A percentile compares a stretch with the other conserved stretches of the same genome.
phyloP scores from a whole-genome alignment of 345 rosid genomes.

The Kandelia obovata region DNA sequence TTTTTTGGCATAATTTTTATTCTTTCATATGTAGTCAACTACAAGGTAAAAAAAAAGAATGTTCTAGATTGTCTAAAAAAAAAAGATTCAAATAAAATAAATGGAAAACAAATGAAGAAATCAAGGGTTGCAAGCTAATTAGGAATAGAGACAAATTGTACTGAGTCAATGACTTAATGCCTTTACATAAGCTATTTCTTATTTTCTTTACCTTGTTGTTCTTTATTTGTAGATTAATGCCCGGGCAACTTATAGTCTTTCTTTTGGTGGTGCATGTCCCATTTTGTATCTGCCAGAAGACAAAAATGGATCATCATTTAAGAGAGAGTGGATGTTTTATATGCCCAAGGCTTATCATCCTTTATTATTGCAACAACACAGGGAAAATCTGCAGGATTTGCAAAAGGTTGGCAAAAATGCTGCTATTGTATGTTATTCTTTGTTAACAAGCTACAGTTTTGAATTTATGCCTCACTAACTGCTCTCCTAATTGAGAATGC shows the following conservation, averaged over 20 bases:
- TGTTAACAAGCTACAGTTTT: neutral
- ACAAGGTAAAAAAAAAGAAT: too few relatives aligned
- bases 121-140: too few relatives aligned
- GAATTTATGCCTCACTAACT: neutral
- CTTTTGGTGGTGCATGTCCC: slow-evolving; percentile 74
- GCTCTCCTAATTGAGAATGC: neutral
- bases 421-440: slow-evolving; percentile 44
- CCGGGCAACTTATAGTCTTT: slow-evolving; percentile 75
- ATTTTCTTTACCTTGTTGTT: slow-evolving; percentile 10
- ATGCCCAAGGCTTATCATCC: slow-evolving; percentile 87
- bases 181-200: neutral
- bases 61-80: too few relatives aligned
- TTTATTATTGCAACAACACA: slow-evolving; percentile 75
- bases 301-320: slow-evolving; percentile 27
- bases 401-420: slow-evolving; percentile 47
- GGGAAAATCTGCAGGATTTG: slow-evolving; percentile 48
- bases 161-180: neutral
- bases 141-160: too few relatives aligned
- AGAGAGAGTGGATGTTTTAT: slow-evolving; percentile 65
- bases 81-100: too few relatives aligned
- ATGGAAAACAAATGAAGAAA: too few relatives aligned
- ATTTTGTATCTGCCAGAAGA: slow-evolving; percentile 54
- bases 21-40: too few relatives aligned
- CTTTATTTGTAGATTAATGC: slow-evolving; percentile 63
- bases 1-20: too few relatives aligned